Base-by-base conservation (phyloP, 345 rosid species). In the Acer campestre region DNA sequence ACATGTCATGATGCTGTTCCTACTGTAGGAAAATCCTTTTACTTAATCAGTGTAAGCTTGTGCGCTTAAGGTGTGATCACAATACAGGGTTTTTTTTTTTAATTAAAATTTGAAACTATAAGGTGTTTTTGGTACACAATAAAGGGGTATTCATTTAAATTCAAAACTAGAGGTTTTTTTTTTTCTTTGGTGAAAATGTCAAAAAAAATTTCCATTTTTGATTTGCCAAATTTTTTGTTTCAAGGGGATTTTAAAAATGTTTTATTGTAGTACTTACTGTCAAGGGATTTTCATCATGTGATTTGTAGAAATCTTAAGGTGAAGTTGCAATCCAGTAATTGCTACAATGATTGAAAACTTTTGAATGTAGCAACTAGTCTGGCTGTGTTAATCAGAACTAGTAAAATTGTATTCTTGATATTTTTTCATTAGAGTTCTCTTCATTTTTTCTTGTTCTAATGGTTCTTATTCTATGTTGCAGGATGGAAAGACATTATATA, bases 401-500 rank as follows among this genome's bases (percentile, higher is more conserved):
- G 58, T 53, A 16, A 53, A 53, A 17, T 42, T 42, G 46, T 8
- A 8, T 42, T 42, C 11, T 7, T 42, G 11, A 42, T 17, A 23
- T 62, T 10, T 20, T 48, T 29, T 58, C 13, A 6, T 5, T 44
- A 2, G 23, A 7, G 65, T 2, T n/a, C 29, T 46, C 31, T 9
- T 4, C 29, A 23, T 16, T 64, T 20, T 29, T 7, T 18, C 29
- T 64, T 13, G 6, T 9, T 7, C 38, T 0, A 7, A 23, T 27
- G 48, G 4, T 70, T 74, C 74, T 77, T 40, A 55, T 70, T 67
- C 18, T 59, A 38, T 75, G 38, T 49, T 80, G 69, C 86, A 94
- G 99, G 99, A 90, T 83, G 99, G 99, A 10, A 97, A 94, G 81
- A 97, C 99, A 51, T 90, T 94, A 56, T 84, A 69, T 68, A 97